A percentile compares a stretch with the other conserved stretches of the same genome.
Evolutionary conservation across 2,329 filamentous ascomycete genomes (phyloP).

Genomic region (Biscogniauxia mediterranea): DNA sequence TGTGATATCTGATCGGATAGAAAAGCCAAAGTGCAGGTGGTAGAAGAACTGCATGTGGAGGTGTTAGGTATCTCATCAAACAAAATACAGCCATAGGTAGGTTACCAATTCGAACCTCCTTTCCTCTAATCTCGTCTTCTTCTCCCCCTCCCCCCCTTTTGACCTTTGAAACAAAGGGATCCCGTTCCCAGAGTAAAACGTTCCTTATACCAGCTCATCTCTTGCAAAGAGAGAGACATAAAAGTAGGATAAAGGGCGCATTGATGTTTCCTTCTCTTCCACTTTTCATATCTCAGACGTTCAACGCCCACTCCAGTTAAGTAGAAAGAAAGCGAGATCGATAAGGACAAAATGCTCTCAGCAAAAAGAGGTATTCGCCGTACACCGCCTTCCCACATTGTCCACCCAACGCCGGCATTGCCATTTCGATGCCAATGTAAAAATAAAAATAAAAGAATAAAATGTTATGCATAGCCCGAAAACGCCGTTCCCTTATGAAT

Average conservation of each 20-base stretch:
- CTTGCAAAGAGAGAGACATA: neutral
- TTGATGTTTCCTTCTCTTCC: too few relatives aligned
- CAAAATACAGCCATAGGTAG: neutral
- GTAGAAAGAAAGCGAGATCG: neutral
- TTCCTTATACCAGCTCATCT: neutral
- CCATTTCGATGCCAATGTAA: neutral
- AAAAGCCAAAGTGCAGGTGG: too few relatives aligned
- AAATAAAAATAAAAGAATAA: too few relatives aligned
- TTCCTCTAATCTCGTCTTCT: neutral
- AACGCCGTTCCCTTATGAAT: slow-evolving; percentile 26
- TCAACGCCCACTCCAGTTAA: neutral
- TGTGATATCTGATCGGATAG: too few relatives aligned
- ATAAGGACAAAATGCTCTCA: neutral
- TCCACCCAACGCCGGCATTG: neutral
- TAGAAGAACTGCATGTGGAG: neutral
- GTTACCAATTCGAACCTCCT: neutral
- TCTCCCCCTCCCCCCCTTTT: neutral
- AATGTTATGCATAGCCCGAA: neutral
- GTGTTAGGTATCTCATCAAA: neutral
- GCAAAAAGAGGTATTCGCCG: neutral
- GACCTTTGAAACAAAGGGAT: neutral
- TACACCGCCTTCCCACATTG: slow-evolving; percentile 15
- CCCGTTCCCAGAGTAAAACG: neutral
- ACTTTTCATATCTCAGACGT: neutral
- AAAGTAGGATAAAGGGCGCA: neutral